Conservation (phyloP, 768 basidiomycete genomes). For the Solioccasus polychromus region DNA sequence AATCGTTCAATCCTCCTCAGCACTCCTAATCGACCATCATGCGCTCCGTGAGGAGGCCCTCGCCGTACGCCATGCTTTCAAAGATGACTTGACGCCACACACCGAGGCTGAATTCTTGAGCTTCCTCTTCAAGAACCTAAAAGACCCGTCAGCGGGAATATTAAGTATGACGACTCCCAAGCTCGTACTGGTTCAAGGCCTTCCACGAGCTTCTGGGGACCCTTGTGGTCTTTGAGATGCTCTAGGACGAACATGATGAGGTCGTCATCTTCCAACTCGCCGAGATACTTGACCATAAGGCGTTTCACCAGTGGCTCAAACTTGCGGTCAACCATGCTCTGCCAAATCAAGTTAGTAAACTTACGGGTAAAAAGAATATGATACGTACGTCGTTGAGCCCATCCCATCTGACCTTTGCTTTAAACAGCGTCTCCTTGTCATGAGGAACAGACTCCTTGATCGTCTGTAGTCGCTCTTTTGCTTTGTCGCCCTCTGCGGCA, state of each 20-base stretch:
- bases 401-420: constrained; percentile 88
- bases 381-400: constrained; percentile 77
- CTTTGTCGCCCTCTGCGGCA: constrained; percentile 78
- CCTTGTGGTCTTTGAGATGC: constrained; percentile 88
- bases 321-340: constrained; percentile 83
- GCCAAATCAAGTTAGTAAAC: constrained; percentile 14
- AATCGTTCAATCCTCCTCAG: constrained; percentile 6
- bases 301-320: constrained; percentile 81
- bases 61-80: constrained; percentile 91
- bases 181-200: constrained; percentile 84
- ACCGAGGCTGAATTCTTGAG: constrained; percentile 67
- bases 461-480: constrained; percentile 75
- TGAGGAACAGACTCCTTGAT: constrained; percentile 71
- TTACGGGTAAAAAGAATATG: not conserved
- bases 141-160: not conserved
- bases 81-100: constrained; percentile 94
- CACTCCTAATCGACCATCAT: constrained; percentile 67
- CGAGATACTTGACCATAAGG: constrained; percentile 83
- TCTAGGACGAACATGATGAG: constrained; percentile 92
- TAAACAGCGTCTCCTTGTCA: constrained; percentile 78
- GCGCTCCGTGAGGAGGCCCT: constrained; percentile 83
- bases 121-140: constrained; percentile 93
- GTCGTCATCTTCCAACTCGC: constrained; percentile 91
- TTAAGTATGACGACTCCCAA: not conserved
- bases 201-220: constrained; percentile 80